Conservation (phyloP, 163 green algal genomes). For the Chlorella variabilis region DNA sequence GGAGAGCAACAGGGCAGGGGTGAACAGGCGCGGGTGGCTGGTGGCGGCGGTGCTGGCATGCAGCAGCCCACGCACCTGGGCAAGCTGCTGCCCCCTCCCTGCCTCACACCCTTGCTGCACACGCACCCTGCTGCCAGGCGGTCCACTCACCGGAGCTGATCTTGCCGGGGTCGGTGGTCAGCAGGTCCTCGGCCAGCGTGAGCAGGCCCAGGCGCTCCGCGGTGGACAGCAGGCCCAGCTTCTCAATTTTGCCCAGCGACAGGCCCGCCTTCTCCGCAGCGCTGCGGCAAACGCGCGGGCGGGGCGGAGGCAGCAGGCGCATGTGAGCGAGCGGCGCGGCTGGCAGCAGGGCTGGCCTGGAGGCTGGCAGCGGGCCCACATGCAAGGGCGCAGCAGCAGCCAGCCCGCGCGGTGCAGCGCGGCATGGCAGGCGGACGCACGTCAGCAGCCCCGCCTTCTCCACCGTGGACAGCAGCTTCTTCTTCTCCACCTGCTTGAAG, state of each 20-base stretch:
- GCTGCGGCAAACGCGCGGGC: not conserved
- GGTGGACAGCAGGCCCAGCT: conserved; percentile 54
- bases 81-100: no score
- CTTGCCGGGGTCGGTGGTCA: conserved; percentile 54
- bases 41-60: no score
- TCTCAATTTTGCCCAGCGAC: conserved; percentile 60
- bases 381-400: no score
- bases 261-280: conserved; percentile 59
- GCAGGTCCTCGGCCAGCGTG: conserved; percentile 43
- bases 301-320: not conserved
- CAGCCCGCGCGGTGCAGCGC: no score
- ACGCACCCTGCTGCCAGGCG: no score
- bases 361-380: no score
- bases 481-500: conserved; percentile 53
- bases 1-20: not conserved
- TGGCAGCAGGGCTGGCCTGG: no score
- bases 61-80: no score
- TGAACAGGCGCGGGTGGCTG: no score
- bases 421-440: not conserved
- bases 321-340: no score
- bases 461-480: conserved; percentile 56
- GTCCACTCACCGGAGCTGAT: conserved; percentile 28
- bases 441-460: conserved; percentile 58
- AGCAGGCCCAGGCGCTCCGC: conserved; percentile 58
- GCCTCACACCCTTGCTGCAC: no score